Conservation (phyloP, 1,139 yeast genomes). For the Nakaseomyces delphensis region DNA sequence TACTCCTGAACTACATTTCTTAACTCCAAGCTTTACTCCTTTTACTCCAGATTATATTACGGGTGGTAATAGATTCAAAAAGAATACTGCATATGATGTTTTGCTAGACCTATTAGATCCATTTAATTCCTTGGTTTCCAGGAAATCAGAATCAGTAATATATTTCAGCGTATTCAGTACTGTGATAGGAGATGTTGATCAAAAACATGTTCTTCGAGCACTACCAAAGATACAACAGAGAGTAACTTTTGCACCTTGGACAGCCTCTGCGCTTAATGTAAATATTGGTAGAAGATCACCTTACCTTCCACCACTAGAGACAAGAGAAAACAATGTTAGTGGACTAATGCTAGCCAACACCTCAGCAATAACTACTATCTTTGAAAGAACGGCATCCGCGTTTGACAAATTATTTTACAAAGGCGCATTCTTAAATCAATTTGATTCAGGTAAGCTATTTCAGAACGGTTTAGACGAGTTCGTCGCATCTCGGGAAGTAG, state of each 20-base stretch:
- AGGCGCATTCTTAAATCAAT: slow-evolving; percentile 79
- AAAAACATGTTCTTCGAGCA: slow-evolving; percentile 72
- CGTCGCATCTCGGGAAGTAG: slow-evolving; percentile 67
- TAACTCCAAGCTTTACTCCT: slow-evolving; percentile 83
- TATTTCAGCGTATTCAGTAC: slow-evolving; percentile 70
- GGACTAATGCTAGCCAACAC: slow-evolving; percentile 78
- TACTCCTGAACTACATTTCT: slow-evolving; percentile 80
- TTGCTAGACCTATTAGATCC: slow-evolving; percentile 75
- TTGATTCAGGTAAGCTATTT: slow-evolving; percentile 47
- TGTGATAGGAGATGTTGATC: slow-evolving; percentile 66
- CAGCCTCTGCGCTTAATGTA: slow-evolving; percentile 70
- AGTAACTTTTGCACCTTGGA: slow-evolving; percentile 78
- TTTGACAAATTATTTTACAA: slow-evolving; percentile 73
- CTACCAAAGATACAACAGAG: slow-evolving; percentile 69
- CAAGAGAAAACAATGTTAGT: slow-evolving; percentile 35
- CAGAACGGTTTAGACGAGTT: slow-evolving; percentile 69
- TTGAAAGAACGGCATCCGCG: slow-evolving; percentile 61
- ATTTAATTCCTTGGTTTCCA: slow-evolving; percentile 60
- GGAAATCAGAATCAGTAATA: slow-evolving; percentile 41
- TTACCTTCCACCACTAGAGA: slow-evolving; percentile 32
- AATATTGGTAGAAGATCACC: slow-evolving; percentile 74
- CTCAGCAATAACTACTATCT: slow-evolving; percentile 58
- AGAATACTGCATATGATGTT: slow-evolving; percentile 77
- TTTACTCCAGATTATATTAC: slow-evolving; percentile 58
- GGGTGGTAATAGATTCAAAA: slow-evolving; percentile 51